A percentile compares a stretch with the other conserved stretches of the same genome.
These are phyloP conservation scores for Trichoderma koningiopsis DNA, from an alignment of 2,329 filamentous ascomycete species.

Conservation along the genomic window DNA sequence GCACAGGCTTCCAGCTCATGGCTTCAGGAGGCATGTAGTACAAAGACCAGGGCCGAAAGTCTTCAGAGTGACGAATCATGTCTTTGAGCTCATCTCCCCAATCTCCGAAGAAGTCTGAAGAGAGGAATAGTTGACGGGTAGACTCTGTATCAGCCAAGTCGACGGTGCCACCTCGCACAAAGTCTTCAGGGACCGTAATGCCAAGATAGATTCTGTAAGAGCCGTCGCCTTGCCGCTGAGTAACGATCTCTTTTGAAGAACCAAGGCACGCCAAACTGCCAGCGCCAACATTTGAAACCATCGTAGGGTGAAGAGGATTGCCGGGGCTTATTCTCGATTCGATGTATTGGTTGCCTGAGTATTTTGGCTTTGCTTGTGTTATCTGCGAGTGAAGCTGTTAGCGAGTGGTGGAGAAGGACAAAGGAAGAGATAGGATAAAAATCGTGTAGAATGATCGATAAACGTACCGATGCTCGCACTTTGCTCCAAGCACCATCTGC, in stretches of 20 bases:
- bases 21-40: conserved; percentile 12
- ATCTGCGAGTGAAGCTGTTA: conserved; percentile 32
- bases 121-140: not conserved
- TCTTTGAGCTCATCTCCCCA: conserved; percentile 13
- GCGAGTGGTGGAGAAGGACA: not conserved
- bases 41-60: conserved; percentile 16
- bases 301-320: not conserved
- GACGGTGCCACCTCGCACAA: conserved; percentile 1
- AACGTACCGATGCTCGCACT: conserved; percentile 32
- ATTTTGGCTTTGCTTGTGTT: conserved; percentile 18
- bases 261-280: conserved; percentile 2
- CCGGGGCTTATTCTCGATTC: conserved; percentile 6
- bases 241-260: conserved; percentile 9
- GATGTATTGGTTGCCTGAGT: conserved; percentile 24
- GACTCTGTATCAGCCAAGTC: not conserved
- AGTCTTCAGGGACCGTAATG: conserved; percentile 9
- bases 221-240: conserved; percentile 6
- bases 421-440: not conserved
- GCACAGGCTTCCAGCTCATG: not conserved
- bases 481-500: conserved; percentile 46
- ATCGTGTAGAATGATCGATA: too few species aligned
- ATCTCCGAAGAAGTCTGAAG: conserved; percentile 10
- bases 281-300: conserved; percentile 1
- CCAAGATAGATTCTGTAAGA: conserved; percentile 15
- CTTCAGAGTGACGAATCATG: conserved; percentile 12